A percentile compares a stretch with the other conserved stretches of the same genome.
These are phyloP conservation scores for Termitomyces sp. DNA, from an alignment of 768 basidiomycete species.

Conservation along the genomic window DNA sequence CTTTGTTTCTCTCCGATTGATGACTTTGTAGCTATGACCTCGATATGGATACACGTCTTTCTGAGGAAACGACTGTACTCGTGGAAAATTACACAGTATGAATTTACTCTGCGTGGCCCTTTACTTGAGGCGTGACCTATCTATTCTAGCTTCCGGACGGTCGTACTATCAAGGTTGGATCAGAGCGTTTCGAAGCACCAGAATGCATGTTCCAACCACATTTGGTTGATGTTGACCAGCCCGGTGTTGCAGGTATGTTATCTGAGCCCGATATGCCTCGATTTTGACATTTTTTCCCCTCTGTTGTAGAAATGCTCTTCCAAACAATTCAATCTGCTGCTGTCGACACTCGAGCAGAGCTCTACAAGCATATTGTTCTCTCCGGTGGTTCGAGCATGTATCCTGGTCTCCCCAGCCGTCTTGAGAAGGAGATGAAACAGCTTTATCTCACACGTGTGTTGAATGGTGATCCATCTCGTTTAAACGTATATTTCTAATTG, in stretches of 20 bases:
- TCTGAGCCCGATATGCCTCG: neutral
- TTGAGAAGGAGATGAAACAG: constrained; percentile 99
- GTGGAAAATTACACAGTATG: constrained; percentile 94
- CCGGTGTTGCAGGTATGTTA: constrained; percentile 81
- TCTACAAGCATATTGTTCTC: constrained; percentile 97
- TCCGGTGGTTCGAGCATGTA: constrained; percentile 99
- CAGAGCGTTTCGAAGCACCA: constrained; percentile 97
- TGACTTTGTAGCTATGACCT: constrained; percentile 73
- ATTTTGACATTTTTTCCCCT: neutral
- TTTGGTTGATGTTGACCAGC: constrained; percentile 94
- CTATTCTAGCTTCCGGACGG: constrained; percentile 81
- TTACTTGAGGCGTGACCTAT: neutral
- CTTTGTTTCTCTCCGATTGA: neutral
- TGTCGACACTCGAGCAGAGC: constrained; percentile 81
- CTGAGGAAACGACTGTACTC: constrained; percentile 94
- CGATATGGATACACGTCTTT: constrained; percentile 87
- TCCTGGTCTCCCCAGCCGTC: constrained; percentile 90
- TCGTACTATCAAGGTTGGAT: constrained; percentile 93
- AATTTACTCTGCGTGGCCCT: neutral
- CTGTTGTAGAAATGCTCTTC: constrained; percentile 82
- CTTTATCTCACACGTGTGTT: constrained; percentile 92
- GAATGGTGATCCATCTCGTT: constrained; percentile 70
- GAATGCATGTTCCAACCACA: constrained; percentile 99
- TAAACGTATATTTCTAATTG: constrained; percentile 62
- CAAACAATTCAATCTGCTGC: constrained; percentile 91